Evolutionary conservation across 805 yeast genomes (phyloP), one percentile per base, ranked within the genome.

Genomic region (Cyberlindnera nakhonratchasimensis): DNA sequence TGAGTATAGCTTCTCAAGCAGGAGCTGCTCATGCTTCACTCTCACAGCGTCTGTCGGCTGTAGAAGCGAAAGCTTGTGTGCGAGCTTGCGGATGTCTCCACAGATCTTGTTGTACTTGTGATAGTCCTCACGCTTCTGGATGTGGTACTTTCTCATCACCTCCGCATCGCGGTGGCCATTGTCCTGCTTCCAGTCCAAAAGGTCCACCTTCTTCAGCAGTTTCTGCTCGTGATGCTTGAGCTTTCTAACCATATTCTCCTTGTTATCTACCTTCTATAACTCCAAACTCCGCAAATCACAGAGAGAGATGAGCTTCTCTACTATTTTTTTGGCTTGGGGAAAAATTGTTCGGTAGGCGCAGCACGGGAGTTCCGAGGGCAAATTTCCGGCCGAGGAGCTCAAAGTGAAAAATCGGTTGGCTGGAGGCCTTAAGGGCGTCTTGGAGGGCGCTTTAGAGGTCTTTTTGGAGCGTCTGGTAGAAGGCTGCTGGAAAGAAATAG

Each of bases 101-200:
- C 97, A 89, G 38, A 93, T 77, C 57, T 80, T 82, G 69, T 93
- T 93, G 66, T 93, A 93, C 61, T 87, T 87, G 63, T 86, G 95
- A 62, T 93, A 93, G 63, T 93, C 99, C 62, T 89, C 96, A 62
- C 99, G 78, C 62, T 90, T 86, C 61, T 89, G 96, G 34, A 93
- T 76, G 62, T 91, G 96, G 64, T 90, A 93, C 40, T 86, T 83
- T 54, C 95, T 76, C 96, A 93, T 93, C 25, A 93, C 96, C 64
- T 86, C 91, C n/a, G 95, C 82, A 55, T 91, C 99, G 53, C 99
- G 72, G 64, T 93, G 99, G 23, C 91, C 88, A 42, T 84, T 82
- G 62, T 93, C 99, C 57, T 88, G 95, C 64, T 93, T 93, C 97
- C 98, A 93, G 64, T 93, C 95, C 39, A 88, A 85, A 69, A 93